phyloP scores from a whole-genome alignment of 23 red algal species.

The Porphyridium purpureum region DNA sequence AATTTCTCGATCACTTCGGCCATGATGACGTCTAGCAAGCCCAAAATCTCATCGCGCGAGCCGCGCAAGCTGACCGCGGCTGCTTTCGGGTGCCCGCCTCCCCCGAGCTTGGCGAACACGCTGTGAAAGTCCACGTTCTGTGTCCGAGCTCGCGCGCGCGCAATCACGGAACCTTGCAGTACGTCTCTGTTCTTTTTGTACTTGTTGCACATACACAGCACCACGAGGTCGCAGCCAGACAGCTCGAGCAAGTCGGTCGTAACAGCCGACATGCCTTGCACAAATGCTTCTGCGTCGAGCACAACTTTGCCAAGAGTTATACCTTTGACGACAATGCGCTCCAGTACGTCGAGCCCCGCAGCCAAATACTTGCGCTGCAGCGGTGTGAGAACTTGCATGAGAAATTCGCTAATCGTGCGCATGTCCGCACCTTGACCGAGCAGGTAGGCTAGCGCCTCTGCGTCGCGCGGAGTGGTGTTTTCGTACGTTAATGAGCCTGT shows the following conservation, averaged over 20 bases:
- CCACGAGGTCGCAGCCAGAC: constrained; percentile 16
- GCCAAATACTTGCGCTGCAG: constrained; percentile 23
- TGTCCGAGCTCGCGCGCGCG: constrained; percentile 13
- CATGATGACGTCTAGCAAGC: constrained; percentile 12
- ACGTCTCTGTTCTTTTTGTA: not conserved
- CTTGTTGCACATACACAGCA: constrained; percentile 10
- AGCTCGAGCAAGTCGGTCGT: constrained; percentile 18
- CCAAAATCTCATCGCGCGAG: constrained; percentile 7
- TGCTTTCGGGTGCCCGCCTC: constrained; percentile 28
- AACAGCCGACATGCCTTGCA: constrained; percentile 35
- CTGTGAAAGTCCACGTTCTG: constrained; percentile 28
- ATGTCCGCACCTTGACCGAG: constrained; percentile 18
- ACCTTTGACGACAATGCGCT: constrained; percentile 2
- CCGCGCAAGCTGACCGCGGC: constrained; percentile 9
- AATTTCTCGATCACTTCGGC: constrained; percentile 12
- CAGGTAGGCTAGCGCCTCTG: constrained; percentile 24
- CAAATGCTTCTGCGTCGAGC: constrained; percentile 16
- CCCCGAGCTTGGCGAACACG: constrained; percentile 16
- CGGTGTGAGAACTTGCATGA: constrained; percentile 14
- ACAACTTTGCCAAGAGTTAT: constrained; percentile 9
- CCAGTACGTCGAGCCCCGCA: constrained; percentile 18
- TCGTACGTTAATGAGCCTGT: constrained; percentile 51
- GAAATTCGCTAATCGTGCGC: constrained; percentile 25
- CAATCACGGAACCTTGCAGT: constrained; percentile 15
- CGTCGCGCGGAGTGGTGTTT: constrained; percentile 49